A percentile compares a stretch with the other conserved stretches of the same genome.
Evolutionary conservation across 2,329 filamentous ascomycete species (phyloP).

Genomic region (Penicillium sp.): DNA sequence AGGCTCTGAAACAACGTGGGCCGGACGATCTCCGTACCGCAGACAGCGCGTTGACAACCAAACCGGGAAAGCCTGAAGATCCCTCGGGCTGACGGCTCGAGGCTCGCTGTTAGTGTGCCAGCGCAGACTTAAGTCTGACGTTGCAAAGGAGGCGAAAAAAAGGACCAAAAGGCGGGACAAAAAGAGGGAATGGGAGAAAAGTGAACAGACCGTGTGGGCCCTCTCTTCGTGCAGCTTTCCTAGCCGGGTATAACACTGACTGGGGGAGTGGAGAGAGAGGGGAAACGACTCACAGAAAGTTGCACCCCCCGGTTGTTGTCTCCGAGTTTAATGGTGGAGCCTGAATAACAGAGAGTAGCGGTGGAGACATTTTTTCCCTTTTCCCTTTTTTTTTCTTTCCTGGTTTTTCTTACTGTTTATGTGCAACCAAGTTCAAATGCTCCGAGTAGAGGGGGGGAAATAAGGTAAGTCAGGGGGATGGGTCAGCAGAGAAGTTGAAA

Average conservation of each 20-base stretch:
- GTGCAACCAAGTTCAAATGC: conserved; percentile 6
- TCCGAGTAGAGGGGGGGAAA: not conserved
- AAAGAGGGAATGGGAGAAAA: not conserved
- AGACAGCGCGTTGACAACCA: conserved; percentile 7
- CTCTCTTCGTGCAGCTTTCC: conserved; percentile 5
- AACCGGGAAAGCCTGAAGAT: conserved; percentile 9
- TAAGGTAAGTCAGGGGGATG: not conserved
- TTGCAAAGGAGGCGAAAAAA: not conserved
- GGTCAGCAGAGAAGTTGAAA: not conserved
- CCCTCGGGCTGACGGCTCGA: conserved; percentile 4
- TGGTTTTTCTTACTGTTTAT: not conserved
- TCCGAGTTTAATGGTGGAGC: conserved; percentile 41
- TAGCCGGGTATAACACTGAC: conserved; percentile 8
- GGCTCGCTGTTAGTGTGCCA: conserved; percentile 2
- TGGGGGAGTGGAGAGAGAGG: conserved; percentile 7
- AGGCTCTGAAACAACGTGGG: conserved; percentile 14
- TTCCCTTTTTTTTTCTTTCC: not conserved
- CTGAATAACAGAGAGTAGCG: conserved; percentile 8
- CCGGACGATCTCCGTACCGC: conserved; percentile 7
- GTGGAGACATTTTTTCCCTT: not conserved
- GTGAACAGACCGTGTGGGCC: conserved; percentile 9
- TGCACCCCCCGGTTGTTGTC: conserved; percentile 16
- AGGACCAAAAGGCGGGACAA: not conserved
- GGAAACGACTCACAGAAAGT: not conserved
- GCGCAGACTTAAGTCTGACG: not conserved